phyloP scores from a whole-genome alignment of 75 land plant species.

The Picea glauca region DNA sequence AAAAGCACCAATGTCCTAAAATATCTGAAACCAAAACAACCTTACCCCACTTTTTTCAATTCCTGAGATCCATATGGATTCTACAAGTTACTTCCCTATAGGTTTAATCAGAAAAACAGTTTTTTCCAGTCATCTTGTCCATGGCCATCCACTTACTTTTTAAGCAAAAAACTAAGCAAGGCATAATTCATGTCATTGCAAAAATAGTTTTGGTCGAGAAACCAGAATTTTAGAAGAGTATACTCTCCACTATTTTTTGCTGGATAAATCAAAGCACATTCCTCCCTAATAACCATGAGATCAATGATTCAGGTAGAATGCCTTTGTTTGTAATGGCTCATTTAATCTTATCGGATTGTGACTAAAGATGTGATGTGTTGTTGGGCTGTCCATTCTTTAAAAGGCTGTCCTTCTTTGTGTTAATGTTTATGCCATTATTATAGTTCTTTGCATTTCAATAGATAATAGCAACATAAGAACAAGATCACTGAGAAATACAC shows the following conservation, averaged over 20 bases:
- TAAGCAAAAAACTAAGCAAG: not conserved
- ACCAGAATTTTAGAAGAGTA: not conserved
- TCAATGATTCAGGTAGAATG: no score
- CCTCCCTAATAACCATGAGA: no score
- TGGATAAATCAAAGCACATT: not conserved
- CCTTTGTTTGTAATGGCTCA: no score
- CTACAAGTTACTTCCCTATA: not conserved
- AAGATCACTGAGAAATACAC: no score
- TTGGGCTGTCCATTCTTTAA: no score
- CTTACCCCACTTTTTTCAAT: not conserved
- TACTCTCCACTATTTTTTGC: not conserved
- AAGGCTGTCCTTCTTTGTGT: no score
- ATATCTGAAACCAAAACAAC: not conserved
- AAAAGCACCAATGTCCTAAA: not conserved
- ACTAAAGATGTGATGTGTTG: no score
- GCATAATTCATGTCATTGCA: not conserved
- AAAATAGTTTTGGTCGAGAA: not conserved
- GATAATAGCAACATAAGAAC: no score
- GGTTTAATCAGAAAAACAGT: not conserved
- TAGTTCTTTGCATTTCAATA: no score
- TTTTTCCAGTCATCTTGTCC: not conserved
- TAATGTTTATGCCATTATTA: no score
- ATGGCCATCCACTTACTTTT: not conserved
- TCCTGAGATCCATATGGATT: not conserved
- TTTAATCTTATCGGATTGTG: no score